Evolutionary conservation across 2,329 filamentous ascomycete genomes (phyloP), one percentile per base, ranked within the genome.

Genomic region (Xylariaceae sp.): DNA sequence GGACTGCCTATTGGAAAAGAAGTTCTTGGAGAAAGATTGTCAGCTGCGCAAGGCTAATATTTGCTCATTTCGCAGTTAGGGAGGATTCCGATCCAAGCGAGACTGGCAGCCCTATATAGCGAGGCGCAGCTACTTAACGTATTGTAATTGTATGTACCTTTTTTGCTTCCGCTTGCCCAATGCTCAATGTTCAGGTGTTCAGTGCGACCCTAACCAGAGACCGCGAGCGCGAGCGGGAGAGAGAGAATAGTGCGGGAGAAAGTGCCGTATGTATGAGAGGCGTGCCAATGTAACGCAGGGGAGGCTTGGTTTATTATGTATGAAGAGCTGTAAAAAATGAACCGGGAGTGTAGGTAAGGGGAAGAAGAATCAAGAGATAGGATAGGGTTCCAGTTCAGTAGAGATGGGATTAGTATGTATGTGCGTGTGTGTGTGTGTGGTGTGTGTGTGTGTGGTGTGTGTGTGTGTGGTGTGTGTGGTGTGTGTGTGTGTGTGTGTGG

Each of bases 51-150:
- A 65, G 59, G 54, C 63, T 68, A 65, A 64, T 66, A 65, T 65
- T 67, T 63, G 66, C 65, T 68, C 66, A 67, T 67, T 63, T 67
- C 62, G 60, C 57, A 42, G 57, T 51, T 60, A 59, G 57, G 61
- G 60, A 60, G 56, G 60, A 65, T 61, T n/a, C 66, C 66, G 60
- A 60, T 63, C 57, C 55, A 61, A 60, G 59, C 57, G 62, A 64
- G 59, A 57, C 53, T 40, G 50, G 56, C 62, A 63, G 57, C 57
- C 62, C 57, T 63, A 65, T 65, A 65, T 65, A 64, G 60, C 57
- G 53, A 59, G 62, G 47, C 61, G 43, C 21, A 52, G 41, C 44
- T 54, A n/a, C n/a, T n/a, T n/a, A 54, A 49, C 43, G 29, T 56
- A 56, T 47, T 53, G 56, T n/a, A n/a, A n/a, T n/a, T n/a, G n/a